Conservation (phyloP, 2,329 filamentous ascomycete genomes). For the Setomelanomma holmii region DNA sequence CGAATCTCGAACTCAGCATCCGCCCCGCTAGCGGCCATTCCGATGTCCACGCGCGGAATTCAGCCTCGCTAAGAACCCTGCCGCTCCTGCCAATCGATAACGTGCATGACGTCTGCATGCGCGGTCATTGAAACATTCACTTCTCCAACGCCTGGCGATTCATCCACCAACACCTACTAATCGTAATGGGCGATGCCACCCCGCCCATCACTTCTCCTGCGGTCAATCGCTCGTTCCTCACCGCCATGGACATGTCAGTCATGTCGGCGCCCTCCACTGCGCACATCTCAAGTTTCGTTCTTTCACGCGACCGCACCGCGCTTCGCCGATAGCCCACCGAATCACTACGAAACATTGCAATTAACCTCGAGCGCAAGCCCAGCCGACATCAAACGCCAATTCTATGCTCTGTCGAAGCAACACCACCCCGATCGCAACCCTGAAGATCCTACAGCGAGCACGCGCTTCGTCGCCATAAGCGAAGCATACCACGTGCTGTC, state of each 20-base stretch:
- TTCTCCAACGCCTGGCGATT: slow-evolving; percentile 1
- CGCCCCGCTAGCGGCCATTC: slow-evolving; percentile 4
- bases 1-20: slow-evolving; percentile 13
- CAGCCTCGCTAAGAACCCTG: slow-evolving; percentile 16
- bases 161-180: slow-evolving; percentile 2
- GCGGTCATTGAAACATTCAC: slow-evolving; percentile 13
- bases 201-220: slow-evolving; percentile 22
- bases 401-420: slow-evolving; percentile 88
- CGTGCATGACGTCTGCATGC: slow-evolving; percentile 36
- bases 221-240: slow-evolving; percentile 15
- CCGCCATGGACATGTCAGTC: slow-evolving; percentile 25
- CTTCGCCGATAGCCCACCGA: slow-evolving; percentile 54
- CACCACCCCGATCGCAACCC: slow-evolving; percentile 94
- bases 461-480: slow-evolving; percentile 81
- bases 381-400: slow-evolving; percentile 87
- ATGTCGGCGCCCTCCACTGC: slow-evolving; percentile 20
- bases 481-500: slow-evolving; percentile 83
- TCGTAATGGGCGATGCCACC: slow-evolving; percentile 38
- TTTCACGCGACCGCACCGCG: slow-evolving; percentile 57
- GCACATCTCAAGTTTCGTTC: slow-evolving; percentile 13
- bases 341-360: slow-evolving; percentile 83
- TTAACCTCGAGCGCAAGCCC: slow-evolving; percentile 73
- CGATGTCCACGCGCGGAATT: not conserved
- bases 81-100: slow-evolving; percentile 14
- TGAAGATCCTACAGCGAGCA: slow-evolving; percentile 72